A percentile compares a stretch with the other conserved stretches of the same genome.
Conservation (phyloP, 768 basidiomycete species). For the Boletellus emodensis region DNA sequence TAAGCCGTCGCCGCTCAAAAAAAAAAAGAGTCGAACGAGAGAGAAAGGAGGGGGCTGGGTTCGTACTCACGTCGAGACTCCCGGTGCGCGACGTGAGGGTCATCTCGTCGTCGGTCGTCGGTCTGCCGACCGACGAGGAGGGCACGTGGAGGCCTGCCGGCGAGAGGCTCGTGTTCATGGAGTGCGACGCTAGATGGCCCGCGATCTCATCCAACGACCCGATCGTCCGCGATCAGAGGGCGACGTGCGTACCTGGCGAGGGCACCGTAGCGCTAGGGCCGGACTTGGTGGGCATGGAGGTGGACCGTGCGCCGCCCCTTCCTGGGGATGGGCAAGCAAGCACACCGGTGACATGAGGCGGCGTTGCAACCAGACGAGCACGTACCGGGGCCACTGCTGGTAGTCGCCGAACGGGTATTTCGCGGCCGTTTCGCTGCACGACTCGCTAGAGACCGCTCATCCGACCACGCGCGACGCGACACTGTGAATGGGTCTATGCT, state of each 20-base stretch:
- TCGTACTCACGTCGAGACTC: slow-evolving; percentile 10
- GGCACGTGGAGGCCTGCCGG: neutral
- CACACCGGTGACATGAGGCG: neutral
- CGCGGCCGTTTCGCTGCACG: too few relatives aligned
- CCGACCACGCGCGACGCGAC: neutral
- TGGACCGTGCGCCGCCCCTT: neutral
- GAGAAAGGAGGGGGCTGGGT: too few relatives aligned
- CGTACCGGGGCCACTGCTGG: too few relatives aligned
- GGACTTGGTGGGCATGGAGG: neutral
- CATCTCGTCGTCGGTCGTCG: neutral
- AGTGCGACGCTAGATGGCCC: neutral
- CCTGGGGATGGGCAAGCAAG: neutral
- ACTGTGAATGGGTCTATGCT: neutral
- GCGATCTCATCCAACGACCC: neutral
- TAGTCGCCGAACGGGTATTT: too few relatives aligned
- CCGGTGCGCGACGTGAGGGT: neutral
- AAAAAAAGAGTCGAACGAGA: too few relatives aligned
- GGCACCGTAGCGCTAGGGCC: neutral
- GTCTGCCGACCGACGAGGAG: too few relatives aligned
- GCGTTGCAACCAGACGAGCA: too few relatives aligned
- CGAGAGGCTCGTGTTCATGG: too few relatives aligned
- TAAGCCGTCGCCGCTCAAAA: neutral
- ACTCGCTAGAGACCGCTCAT: neutral
- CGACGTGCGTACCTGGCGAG: slow-evolving; percentile 9
- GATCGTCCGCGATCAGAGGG: neutral